Evolutionary conservation across 2,329 filamentous ascomycete genomes (phyloP).

Genomic region (Incumbomyces lentus): DNA sequence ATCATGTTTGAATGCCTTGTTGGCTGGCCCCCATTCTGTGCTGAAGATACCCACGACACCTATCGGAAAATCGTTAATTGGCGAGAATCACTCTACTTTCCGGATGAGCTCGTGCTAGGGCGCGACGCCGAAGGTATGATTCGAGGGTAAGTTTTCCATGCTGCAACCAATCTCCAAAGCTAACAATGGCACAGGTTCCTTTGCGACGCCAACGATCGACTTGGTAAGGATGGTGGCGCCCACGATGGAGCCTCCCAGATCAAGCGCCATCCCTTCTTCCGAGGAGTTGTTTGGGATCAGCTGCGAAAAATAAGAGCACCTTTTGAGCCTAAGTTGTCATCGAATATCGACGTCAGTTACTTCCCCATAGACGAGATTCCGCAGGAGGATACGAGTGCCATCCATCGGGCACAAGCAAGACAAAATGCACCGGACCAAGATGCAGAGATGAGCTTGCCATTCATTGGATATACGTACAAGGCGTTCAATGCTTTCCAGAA

Average conservation of each 20-base stretch:
- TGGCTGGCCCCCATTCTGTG: constrained; percentile 97
- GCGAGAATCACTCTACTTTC: constrained; percentile 91
- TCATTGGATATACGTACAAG: constrained; percentile 96
- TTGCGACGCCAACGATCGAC: constrained; percentile 83
- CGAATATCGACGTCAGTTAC: constrained; percentile 92
- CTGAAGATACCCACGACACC: constrained; percentile 92
- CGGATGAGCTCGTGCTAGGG: constrained; percentile 82
- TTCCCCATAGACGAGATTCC: constrained; percentile 99
- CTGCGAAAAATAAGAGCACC: constrained; percentile 87
- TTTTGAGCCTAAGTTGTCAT: constrained; percentile 87
- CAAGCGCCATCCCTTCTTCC: constrained; percentile 92
- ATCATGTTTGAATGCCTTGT: constrained; percentile 99
- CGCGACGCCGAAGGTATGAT: constrained; percentile 86
- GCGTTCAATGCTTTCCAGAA: constrained; percentile 64
- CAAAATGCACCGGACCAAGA: constrained; percentile 66
- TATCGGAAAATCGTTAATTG: constrained; percentile 99
- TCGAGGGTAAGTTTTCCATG: constrained; percentile 54
- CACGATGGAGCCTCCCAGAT: constrained; percentile 75
- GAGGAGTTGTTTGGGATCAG: constrained; percentile 88
- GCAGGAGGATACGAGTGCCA: constrained; percentile 84
- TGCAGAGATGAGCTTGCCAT: constrained; percentile 90
- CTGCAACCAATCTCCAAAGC: constrained; percentile 9
- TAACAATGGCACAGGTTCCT: constrained; percentile 56
- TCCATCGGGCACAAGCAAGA: constrained; percentile 72
- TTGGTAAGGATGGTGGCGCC: constrained; percentile 56